Evolutionary conservation across 164 flowering plant genomes (phyloP), one percentile per base, ranked within the genome.

Genomic region (Brasenia schreberi): DNA sequence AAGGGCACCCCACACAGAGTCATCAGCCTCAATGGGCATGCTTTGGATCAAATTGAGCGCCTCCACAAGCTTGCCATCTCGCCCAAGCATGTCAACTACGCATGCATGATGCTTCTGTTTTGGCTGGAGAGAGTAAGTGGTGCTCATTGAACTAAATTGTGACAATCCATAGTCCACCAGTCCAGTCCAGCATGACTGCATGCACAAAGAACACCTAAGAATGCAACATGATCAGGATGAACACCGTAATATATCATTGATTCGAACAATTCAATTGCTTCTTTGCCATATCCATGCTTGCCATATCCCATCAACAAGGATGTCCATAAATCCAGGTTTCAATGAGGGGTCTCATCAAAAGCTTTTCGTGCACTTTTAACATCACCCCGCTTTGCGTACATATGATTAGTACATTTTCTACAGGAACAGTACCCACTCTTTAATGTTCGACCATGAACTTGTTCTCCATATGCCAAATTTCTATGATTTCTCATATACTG

Each of bases 271-370:
- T 73, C 74, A 44, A 88, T 77, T 19, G 92, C 94, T 72, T 86
- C 90, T 59, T 69, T 72, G 67, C 96, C 97, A 70, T 75, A 78
- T 11, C 98, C 98, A 75, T 93, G 98, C 49, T 80, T 76, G 6
- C 97, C 98, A 75, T 83, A 87, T n/a, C 86, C 98, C 65, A 85
- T 78, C 84, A 87, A 81, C 97, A 90, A 88, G 4, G 97, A 80
- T 64, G 98, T 93, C 98, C 98, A 93, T 59, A 96, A 78, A 12
- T 85, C 77, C 68, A 93, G 70, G 76, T 85, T 76, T 71, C 77
- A 82, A 7, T 0, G 23, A 61, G 75, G 43, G 83, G 88, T 80
- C 56, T 77, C 78, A 59, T 63, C 68, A 66, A 90, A 93, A 18
- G 85, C 67, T 66, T 71, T 78, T 7, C 70, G 19, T 0, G 97